Evolutionary conservation across 2,329 filamentous ascomycete species (phyloP), one percentile per base, ranked within the genome.

Genomic region (Penicillium hordei): DNA sequence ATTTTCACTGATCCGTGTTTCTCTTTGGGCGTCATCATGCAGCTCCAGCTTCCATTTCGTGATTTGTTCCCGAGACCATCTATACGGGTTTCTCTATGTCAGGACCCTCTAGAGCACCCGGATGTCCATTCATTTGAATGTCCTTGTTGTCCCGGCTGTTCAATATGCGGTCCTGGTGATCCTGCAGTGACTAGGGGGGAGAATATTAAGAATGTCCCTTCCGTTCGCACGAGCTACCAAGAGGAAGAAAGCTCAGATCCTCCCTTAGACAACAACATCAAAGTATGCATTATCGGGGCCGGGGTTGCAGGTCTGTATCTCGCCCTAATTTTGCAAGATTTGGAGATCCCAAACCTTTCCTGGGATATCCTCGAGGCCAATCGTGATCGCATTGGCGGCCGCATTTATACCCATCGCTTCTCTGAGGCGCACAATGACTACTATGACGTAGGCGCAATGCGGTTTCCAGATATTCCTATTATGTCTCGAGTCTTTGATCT

Each of bases 201-300:
- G 29, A 48, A 48, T 8, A 48, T 34, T 31, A 31, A 31, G 29
- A 31, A 31, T 12, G 13, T 10, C 19, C 19, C 45, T 33, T 17
- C 45, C 2, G 7, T 34, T 48, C 19, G 9, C n/a, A 23, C 13
- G 8, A 34, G 45, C 45, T 19, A 23, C 29, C 19, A 5, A 21
- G 29, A 48, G 12, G 44, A 31, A 33, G 27, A 23, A 17, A 21
- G 19, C 29, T 8, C 19, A 48, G 45, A 48, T 13, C 29, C 29
- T 34, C 29, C 19, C 12, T 21, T 48, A 2, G 29, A 34, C 10
- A 23, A 10, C 17, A 23, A 34, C 1, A 48, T 19, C 1, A 48
- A 34, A 48, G 45, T 43, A 34, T 52, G 38, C 25, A 52, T 52
- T 13, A 52, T 52, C 19, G 49, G 49, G 8, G 49, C 49, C 3